Conservation (phyloP, 768 basidiomycete genomes). For the Trametes gibbosa region DNA sequence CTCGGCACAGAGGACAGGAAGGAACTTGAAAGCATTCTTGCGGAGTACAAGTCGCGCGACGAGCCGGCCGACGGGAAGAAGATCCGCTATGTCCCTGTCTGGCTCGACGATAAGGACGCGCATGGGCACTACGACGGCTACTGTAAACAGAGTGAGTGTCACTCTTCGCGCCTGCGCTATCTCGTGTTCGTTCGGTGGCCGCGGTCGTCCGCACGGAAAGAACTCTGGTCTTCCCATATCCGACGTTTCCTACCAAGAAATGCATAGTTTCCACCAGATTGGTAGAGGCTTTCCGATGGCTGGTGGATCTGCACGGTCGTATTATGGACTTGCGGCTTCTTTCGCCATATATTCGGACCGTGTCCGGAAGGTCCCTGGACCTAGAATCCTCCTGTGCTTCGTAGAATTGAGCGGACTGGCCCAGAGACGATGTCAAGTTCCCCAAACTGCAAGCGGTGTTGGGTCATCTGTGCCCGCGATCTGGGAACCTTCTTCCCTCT, state of each 20-base stretch:
- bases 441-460: not conserved
- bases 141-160: constrained; percentile 87
- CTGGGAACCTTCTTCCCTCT: constrained; percentile 10
- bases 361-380: constrained; percentile 1
- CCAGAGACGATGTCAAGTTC: not conserved
- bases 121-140: constrained; percentile 97
- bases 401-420: not conserved
- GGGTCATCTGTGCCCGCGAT: not conserved
- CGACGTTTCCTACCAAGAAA: not conserved
- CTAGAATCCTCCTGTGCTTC: not conserved
- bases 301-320: not conserved
- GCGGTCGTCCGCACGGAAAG: not conserved
- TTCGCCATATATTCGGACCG: constrained; percentile 13
- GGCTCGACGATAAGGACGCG: constrained; percentile 85
- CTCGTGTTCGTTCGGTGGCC: constrained; percentile 1
- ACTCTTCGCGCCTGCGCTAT: not conserved
- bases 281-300: not conserved
- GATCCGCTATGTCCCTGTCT: constrained; percentile 83
- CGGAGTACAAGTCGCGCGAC: constrained; percentile 58
- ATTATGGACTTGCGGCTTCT: too few relatives aligned
- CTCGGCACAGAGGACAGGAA: constrained; percentile 62
- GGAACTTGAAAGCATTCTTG: constrained; percentile 64
- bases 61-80: constrained; percentile 50
- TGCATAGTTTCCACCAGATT: constrained; percentile 1
- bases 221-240: constrained; percentile 1